Conservation (phyloP, 192 early-diverging fungal genomes). For the Phlyctochytrium planicorne region DNA sequence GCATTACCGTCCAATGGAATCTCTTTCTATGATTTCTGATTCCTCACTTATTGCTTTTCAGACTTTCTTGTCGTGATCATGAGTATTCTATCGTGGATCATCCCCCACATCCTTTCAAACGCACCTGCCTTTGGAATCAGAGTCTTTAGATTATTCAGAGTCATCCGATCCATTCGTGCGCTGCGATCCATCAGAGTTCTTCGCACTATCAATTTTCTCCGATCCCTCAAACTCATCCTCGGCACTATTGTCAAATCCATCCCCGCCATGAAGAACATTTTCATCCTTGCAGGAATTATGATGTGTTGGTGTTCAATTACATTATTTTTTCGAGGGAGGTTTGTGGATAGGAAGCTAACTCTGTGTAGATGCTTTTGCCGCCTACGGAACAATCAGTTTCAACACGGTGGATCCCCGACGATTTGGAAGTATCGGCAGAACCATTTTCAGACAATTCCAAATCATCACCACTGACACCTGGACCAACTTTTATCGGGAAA, state of each 20-base stretch:
- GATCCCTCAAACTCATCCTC: constrained; percentile 38
- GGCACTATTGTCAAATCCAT: constrained; percentile 34
- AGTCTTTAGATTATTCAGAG: constrained; percentile 23
- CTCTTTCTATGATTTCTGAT: no score
- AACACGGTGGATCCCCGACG: constrained; percentile 27
- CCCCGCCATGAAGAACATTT: constrained; percentile 41
- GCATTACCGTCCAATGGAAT: background rate
- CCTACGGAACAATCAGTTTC: constrained; percentile 27
- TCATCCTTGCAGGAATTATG: constrained; percentile 22
- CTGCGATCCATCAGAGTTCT: constrained; percentile 27
- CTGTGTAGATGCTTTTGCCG: constrained; percentile 39
- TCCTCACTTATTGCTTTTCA: background rate
- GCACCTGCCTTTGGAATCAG: constrained; percentile 18
- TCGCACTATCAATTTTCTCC: constrained; percentile 29
- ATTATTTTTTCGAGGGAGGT: no score
- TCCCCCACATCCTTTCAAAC: constrained; percentile 19
- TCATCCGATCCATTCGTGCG: constrained; percentile 26
- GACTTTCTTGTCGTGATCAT: constrained; percentile 30
- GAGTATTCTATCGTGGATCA: constrained; percentile 28
- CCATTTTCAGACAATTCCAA: constrained; percentile 30
- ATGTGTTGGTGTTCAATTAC: constrained; percentile 30
- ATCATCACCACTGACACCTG: no score
- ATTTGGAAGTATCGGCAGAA: constrained; percentile 28
- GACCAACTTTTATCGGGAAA: constrained; percentile 35
- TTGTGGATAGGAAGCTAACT: constrained; percentile 1